phyloP scores from a whole-genome alignment of 1,284 basidiomycete genomes.

The Xerocomus nothofagi region DNA sequence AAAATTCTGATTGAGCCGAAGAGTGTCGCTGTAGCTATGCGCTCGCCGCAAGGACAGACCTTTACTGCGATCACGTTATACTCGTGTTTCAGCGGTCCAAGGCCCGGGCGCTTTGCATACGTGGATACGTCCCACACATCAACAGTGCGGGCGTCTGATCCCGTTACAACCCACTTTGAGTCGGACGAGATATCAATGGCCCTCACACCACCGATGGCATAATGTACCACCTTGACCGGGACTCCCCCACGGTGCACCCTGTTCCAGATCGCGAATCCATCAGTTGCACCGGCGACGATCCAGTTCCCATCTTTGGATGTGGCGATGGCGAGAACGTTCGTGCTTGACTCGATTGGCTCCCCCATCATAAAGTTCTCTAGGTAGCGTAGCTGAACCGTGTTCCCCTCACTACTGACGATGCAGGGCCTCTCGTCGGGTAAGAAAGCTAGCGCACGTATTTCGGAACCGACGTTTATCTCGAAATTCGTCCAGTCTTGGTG shows the following conservation, averaged over 20 bases:
- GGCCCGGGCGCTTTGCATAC: not conserved
- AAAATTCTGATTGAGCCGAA: conserved; percentile 16
- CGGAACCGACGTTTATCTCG: conserved; percentile 8
- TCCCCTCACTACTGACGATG: conserved; percentile 16
- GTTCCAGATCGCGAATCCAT: conserved; percentile 18
- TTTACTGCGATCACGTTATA: conserved; percentile 22
- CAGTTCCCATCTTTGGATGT: conserved; percentile 14
- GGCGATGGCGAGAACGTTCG: conserved; percentile 8
- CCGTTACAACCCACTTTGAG: conserved; percentile 9
- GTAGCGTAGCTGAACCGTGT: conserved; percentile 8
- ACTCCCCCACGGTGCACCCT: not conserved
- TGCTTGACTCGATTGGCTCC: conserved; percentile 9
- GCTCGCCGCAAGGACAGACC: conserved; percentile 17
- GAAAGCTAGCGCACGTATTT: conserved; percentile 18
- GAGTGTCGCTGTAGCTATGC: conserved; percentile 15
- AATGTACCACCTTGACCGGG: not conserved
- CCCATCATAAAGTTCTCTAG: conserved; percentile 10
- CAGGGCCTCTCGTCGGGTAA: not conserved
- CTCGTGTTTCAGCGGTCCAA: conserved; percentile 10
- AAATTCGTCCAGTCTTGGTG: conserved; percentile 2
- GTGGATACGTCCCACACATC: conserved; percentile 15
- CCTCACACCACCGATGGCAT: conserved; percentile 12
- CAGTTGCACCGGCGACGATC: conserved; percentile 8
- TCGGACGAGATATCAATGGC: conserved; percentile 12
- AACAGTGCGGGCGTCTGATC: conserved; percentile 5